Base-by-base conservation (phyloP, 805 yeast genomes). In the Teunomyces pallodes region DNA sequence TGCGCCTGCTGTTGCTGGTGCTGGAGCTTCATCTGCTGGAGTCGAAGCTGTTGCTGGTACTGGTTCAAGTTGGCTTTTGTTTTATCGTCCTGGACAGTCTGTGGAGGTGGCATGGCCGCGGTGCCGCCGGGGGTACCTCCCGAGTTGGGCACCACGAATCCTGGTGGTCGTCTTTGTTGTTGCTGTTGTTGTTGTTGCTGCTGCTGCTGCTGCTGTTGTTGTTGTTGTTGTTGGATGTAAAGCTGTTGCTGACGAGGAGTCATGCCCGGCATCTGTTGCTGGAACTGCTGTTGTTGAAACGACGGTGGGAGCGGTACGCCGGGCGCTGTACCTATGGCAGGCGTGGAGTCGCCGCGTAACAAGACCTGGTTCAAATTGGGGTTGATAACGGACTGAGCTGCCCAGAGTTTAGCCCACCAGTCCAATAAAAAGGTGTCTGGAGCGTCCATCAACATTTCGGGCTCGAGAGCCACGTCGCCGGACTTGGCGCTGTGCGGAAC, bases 381-480 rank as follows among this genome's bases (percentile, higher is more conserved):
- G 51, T 65, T 64, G 31, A 79, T 71, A 45, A 69, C 74, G 8
- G 75, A 66, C 52, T 78, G 80, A n/a, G 76, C 48, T 12, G 77
- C 66, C 77, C 81, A 75, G 10, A 81, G 55, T 8, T 75, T 62
- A 44, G 74, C 70, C 82, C 83, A 81, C 85, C 85, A 81, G 52
- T 81, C 83, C 42, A 76, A 59, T 10, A 81, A 58, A 50, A 79
- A 78, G 0, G 81, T 70, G 16, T 77, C 80, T 3, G 71, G 30
- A 3, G 50, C 41, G 17, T 26, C 12, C n/a, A 71, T 70, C 32
- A 74, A 58, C 74, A 71, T 73, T 48, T 46, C 51, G 16, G 41
- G 41, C 30, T 38, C 41, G 26, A 72, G 49, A 43, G 52, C 30
- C 12, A 42, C 53, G 9, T 45, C 36, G 40, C 29, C 20, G 12